A percentile compares a stretch with the other conserved stretches of the same genome.
Evolutionary conservation across 345 rosid species (phyloP).

Genomic region (Euphorbia peplus): DNA sequence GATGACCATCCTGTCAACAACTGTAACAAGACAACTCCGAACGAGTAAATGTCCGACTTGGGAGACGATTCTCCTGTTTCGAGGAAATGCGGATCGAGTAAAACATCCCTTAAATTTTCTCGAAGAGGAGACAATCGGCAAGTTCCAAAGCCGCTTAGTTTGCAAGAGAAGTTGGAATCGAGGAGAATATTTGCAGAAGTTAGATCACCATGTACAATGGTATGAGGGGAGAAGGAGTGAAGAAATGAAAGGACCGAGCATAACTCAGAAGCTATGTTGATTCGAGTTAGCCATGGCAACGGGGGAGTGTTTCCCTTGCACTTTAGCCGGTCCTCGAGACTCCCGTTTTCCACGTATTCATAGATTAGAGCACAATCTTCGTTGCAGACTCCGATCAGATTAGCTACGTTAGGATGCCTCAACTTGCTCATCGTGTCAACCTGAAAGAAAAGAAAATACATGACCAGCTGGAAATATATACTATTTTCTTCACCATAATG

Average conservation of each 20-base stretch:
- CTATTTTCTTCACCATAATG: not conserved
- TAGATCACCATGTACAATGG: conserved; percentile 79
- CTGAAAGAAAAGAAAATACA: conserved; percentile 35
- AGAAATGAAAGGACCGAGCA: conserved; percentile 80
- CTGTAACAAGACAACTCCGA: conserved; percentile 67
- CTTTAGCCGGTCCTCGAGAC: conserved; percentile 84
- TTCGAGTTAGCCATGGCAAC: conserved; percentile 78
- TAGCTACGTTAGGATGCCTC: conserved; percentile 82
- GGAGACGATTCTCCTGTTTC: conserved; percentile 70
- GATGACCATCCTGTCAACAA: conserved; percentile 71
- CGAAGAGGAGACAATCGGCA: conserved; percentile 37
- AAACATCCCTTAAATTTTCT: conserved; percentile 30
- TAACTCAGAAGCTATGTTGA: conserved; percentile 70
- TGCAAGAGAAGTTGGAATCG: conserved; percentile 63
- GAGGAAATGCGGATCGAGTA: conserved; percentile 74
- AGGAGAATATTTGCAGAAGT: conserved; percentile 81
- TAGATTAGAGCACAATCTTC: conserved; percentile 75
- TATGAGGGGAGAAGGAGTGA: conserved; percentile 69
- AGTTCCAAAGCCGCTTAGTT: conserved; percentile 81
- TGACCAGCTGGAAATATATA: not conserved
- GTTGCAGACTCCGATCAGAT: conserved; percentile 79
- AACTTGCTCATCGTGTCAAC: conserved; percentile 73
- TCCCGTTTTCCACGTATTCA: conserved; percentile 78
- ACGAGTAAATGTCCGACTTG: conserved; percentile 76
- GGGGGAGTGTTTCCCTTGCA: conserved; percentile 72